Evolutionary conservation across 2,329 filamentous ascomycete species (phyloP).

Genomic region (Trichoderma sp.): DNA sequence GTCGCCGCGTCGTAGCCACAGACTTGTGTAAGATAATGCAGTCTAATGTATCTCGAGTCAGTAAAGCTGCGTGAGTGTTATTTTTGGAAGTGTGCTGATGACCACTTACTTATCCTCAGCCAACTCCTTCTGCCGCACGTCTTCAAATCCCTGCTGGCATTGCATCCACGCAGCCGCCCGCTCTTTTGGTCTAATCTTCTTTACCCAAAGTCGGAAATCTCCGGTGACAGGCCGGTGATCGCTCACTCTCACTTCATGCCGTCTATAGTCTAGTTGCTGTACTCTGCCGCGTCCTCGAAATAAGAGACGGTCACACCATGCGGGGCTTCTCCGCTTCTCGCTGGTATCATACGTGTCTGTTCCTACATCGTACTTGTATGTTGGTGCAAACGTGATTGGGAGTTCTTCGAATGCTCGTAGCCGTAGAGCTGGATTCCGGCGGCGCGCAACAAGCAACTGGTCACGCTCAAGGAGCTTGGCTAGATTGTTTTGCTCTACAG

Average conservation of each 20-base stretch:
- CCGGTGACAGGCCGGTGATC: slow-evolving; percentile 94
- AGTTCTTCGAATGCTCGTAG: slow-evolving; percentile 87
- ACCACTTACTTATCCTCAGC: slow-evolving; percentile 71
- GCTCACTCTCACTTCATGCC: slow-evolving; percentile 86
- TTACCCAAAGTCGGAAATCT: slow-evolving; percentile 77
- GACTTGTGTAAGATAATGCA: slow-evolving; percentile 50
- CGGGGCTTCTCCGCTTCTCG: slow-evolving; percentile 90
- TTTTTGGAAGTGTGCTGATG: neutral
- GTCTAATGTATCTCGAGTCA: slow-evolving; percentile 36
- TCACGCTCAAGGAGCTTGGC: slow-evolving; percentile 86
- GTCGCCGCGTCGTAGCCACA: slow-evolving; percentile 56
- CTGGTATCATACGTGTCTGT: slow-evolving; percentile 91
- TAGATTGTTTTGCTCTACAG: slow-evolving; percentile 78
- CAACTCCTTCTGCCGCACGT: slow-evolving; percentile 65
- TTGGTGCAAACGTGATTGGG: slow-evolving; percentile 88
- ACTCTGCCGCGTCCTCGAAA: slow-evolving; percentile 79
- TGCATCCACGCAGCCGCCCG: slow-evolving; percentile 67
- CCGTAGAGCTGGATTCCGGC: slow-evolving; percentile 85
- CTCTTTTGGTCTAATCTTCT: slow-evolving; percentile 69
- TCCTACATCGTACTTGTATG: slow-evolving; percentile 97
- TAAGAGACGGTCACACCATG: slow-evolving; percentile 95
- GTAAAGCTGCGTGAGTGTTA: no score
- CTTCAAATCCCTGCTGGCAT: slow-evolving; percentile 72
- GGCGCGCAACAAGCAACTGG: slow-evolving; percentile 83
- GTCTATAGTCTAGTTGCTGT: slow-evolving; percentile 80